phyloP scores from a whole-genome alignment of 2,329 filamentous ascomycete species.

The Rutstroemia sp. region DNA sequence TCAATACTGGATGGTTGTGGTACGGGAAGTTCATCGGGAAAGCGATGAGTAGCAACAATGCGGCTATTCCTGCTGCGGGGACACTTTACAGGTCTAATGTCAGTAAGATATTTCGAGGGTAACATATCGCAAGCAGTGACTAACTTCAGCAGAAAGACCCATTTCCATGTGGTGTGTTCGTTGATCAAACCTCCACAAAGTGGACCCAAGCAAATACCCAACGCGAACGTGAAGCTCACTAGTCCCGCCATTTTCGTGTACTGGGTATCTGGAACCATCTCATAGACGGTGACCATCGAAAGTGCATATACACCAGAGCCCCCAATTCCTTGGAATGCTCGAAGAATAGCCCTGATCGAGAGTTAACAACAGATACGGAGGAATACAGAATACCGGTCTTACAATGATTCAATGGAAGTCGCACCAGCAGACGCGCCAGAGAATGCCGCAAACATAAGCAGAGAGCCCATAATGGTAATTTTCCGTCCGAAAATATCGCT shows the following conservation, averaged over 20 bases:
- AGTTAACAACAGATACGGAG: neutral
- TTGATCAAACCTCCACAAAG: constrained; percentile 29
- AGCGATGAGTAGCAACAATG: neutral
- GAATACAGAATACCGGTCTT: neutral
- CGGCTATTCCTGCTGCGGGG: neutral
- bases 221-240: constrained; percentile 11
- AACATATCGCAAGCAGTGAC: neutral
- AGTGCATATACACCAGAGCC: constrained; percentile 36
- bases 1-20: neutral
- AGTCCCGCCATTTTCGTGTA: constrained; percentile 16
- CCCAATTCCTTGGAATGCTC: constrained; percentile 35
- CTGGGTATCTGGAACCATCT: constrained; percentile 16
- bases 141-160: constrained; percentile 13
- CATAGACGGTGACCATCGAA: neutral
- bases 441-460: neutral
- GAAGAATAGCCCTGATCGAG: neutral
- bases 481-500: neutral
- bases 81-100: neutral
- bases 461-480: neutral
- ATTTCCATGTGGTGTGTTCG: constrained; percentile 30
- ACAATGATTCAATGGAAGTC: neutral
- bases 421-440: neutral
- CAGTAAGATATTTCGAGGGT: neutral
- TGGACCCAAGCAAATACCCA: constrained; percentile 19
- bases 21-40: neutral